These are phyloP conservation scores for Pinus tabuliformis DNA, from an alignment of 75 land plant species.

Conservation along the genomic window DNA sequence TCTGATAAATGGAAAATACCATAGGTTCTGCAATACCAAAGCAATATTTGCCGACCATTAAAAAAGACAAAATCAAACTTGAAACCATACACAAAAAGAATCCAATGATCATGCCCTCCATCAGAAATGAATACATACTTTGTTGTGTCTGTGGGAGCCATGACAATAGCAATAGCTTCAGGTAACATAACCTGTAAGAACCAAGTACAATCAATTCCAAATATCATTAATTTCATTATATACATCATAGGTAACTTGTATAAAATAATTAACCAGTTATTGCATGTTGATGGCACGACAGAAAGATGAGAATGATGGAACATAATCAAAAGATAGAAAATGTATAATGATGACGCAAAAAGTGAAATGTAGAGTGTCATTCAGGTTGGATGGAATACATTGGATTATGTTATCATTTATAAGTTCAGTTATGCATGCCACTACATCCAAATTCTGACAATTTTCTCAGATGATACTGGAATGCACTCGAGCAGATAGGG, in stretches of 20 bases:
- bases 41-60: background rate
- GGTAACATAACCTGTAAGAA: conserved; percentile 78
- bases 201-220: background rate
- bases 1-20: conserved; percentile 90
- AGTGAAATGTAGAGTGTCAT: too few species aligned
- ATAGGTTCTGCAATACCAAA: conserved; percentile 35
- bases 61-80: background rate
- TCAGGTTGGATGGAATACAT: too few species aligned
- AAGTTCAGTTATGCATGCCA: too few species aligned
- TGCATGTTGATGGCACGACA: background rate
- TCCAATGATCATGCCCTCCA: background rate
- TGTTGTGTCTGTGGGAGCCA: conserved; percentile 90
- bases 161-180: conserved; percentile 98
- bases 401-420: too few species aligned
- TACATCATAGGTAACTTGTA: background rate
- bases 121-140: conserved; percentile 31
- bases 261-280: background rate
- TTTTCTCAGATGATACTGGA: too few species aligned
- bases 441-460: too few species aligned
- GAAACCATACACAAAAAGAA: background rate
- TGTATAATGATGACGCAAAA: too few species aligned
- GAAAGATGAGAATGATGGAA: too few species aligned
- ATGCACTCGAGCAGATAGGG: too few species aligned
- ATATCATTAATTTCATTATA: background rate
- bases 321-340: too few species aligned